These are phyloP conservation scores for Pseudotulostoma volvatum DNA, from an alignment of 495 filamentous ascomycete species.

Conservation along the genomic window DNA sequence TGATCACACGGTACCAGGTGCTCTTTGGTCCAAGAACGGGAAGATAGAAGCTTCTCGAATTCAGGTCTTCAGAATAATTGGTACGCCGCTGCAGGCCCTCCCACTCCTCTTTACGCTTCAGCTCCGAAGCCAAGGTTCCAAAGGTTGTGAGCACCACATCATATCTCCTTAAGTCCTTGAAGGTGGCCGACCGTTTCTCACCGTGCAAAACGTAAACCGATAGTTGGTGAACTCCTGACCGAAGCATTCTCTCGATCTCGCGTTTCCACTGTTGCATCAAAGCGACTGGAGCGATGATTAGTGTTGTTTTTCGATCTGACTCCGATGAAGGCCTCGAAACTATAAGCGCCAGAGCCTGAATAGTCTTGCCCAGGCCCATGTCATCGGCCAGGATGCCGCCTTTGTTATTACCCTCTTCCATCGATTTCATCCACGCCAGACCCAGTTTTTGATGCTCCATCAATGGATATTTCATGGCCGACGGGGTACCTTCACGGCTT, in stretches of 20 bases:
- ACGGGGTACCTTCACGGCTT: constrained; percentile 56
- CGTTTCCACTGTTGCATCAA: constrained; percentile 80
- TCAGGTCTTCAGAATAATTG: constrained; percentile 6
- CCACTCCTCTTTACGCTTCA: constrained; percentile 37
- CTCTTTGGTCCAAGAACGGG: constrained; percentile 47
- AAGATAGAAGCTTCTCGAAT: constrained; percentile 17
- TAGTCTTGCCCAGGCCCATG: constrained; percentile 95
- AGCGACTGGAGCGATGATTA: constrained; percentile 78
- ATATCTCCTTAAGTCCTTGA: constrained; percentile 44
- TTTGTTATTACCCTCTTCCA: constrained; percentile 61
- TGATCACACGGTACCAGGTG: constrained; percentile 69
- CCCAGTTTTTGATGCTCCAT: constrained; percentile 77
- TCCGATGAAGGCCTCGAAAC: constrained; percentile 50
- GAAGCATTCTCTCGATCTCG: constrained; percentile 64
- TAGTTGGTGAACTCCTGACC: constrained; percentile 38
- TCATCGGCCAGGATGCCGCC: constrained; percentile 81
- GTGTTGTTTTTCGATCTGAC: constrained; percentile 53
- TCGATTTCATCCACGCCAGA: constrained; percentile 64
- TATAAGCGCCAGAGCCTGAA: constrained; percentile 78
- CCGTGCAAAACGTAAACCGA: constrained; percentile 52
- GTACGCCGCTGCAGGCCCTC: constrained; percentile 11
- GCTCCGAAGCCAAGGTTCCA: constrained; percentile 58
- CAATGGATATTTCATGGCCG: constrained; percentile 49
- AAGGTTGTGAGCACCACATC: constrained; percentile 89
- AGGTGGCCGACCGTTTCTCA: constrained; percentile 36